These are phyloP conservation scores for Hyphopichia wangnamkhiaoensis DNA, from an alignment of 1,139 yeast genomes.

Conservation along the genomic window DNA sequence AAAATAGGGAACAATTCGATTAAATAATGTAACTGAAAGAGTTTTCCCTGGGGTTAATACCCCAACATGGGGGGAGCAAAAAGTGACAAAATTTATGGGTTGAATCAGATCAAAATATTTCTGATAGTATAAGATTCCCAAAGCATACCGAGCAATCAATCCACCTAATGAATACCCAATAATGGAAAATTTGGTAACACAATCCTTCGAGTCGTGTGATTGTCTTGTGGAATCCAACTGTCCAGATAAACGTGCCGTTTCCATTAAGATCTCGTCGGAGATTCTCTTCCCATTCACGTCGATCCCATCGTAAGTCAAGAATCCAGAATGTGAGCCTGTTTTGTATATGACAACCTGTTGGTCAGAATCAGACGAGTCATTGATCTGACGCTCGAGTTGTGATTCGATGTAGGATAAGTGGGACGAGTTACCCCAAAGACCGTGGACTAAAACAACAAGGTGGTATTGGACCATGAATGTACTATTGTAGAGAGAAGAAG, in stretches of 20 bases:
- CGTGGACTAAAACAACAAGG: conserved; percentile 73
- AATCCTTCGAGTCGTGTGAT: conserved; percentile 14
- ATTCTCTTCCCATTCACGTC: conserved; percentile 82
- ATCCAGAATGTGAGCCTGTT: conserved; percentile 64
- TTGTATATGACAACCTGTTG: conserved; percentile 51
- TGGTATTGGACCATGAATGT: no score
- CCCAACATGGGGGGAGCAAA: conserved; percentile 85
- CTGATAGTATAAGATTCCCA: conserved; percentile 63
- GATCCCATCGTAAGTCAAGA: conserved; percentile 80
- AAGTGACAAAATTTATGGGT: conserved; percentile 68
- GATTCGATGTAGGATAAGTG: conserved; percentile 63
- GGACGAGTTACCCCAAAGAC: conserved; percentile 76
- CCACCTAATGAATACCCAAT: conserved; percentile 88
- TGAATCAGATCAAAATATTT: conserved; percentile 50
- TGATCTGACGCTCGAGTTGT: conserved; percentile 30
- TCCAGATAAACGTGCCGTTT: conserved; percentile 37
- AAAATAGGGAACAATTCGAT: conserved; percentile 58
- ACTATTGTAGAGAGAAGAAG: no score
- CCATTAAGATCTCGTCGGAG: conserved; percentile 60
- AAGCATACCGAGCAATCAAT: conserved; percentile 70
- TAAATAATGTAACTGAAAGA: conserved; percentile 49
- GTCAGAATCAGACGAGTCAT: conserved; percentile 19
- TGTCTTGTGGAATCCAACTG: conserved; percentile 11
- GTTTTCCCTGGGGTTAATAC: conserved; percentile 62
- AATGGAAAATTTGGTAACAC: conserved; percentile 60